These are phyloP conservation scores for Termitomyces sp. DNA, from an alignment of 768 basidiomycete species.

Conservation along the genomic window DNA sequence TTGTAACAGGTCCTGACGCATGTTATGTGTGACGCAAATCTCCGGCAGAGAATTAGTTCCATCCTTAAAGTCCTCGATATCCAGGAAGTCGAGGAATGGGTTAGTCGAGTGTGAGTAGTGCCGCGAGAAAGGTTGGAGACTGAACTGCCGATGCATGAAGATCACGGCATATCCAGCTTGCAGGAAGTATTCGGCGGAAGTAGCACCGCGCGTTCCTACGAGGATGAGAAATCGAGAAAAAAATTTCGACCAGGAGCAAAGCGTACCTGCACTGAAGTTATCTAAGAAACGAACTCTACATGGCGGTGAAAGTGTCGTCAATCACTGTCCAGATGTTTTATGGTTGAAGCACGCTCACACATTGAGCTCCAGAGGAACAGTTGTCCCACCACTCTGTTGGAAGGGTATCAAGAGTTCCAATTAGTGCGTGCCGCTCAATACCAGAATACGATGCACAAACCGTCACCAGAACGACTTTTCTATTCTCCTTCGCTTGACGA, in stretches of 20 bases:
- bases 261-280: constrained; percentile 94
- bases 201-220: constrained; percentile 90
- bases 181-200: constrained; percentile 97
- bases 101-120: constrained; percentile 99
- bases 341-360: constrained; percentile 67
- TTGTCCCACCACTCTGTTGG: constrained; percentile 94
- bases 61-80: constrained; percentile 45
- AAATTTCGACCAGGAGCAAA: not conserved
- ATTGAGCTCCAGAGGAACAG: constrained; percentile 96
- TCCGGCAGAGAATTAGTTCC: constrained; percentile 31
- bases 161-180: constrained; percentile 94
- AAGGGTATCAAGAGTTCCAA: not conserved
- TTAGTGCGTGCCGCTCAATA: not conserved
- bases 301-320: constrained; percentile 18
- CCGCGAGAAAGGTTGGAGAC: constrained; percentile 93
- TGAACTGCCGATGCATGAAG: constrained; percentile 98
- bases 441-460: constrained; percentile 44
- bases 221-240: constrained; percentile 8
- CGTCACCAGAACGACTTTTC: constrained; percentile 90
- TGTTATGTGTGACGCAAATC: constrained; percentile 66
- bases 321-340: constrained; percentile 18
- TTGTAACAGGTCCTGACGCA: constrained; percentile 62
- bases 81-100: constrained; percentile 94
- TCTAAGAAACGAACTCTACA: constrained; percentile 94
- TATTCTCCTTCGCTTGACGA: constrained; percentile 58